These are phyloP conservation scores for Paraphysoderma sedebokerense DNA, from an alignment of 371 early-diverging fungal genomes.

Conservation along the genomic window DNA sequence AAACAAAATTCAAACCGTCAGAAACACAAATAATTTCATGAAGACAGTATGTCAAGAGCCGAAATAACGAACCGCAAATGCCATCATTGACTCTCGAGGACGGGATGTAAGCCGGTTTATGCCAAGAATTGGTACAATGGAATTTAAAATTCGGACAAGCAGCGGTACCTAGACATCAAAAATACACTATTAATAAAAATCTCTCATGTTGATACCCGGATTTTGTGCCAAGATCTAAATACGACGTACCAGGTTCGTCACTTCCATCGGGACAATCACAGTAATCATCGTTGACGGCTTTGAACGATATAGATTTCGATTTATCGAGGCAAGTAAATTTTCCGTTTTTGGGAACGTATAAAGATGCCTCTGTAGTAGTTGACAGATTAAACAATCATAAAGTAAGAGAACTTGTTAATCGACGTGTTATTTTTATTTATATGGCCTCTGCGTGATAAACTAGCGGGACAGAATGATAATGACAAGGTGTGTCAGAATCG, in stretches of 20 bases:
- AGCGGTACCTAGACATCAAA: conserved; percentile 43
- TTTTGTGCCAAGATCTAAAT: neutral
- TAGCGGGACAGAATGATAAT: no score
- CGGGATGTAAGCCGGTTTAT: conserved; percentile 44
- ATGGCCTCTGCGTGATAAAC: no score
- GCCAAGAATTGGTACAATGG: conserved; percentile 66
- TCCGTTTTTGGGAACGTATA: conserved; percentile 17
- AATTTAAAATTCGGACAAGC: conserved; percentile 67
- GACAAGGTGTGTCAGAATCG: no score
- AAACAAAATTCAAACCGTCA: neutral
- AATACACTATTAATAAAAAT: neutral
- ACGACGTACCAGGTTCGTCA: conserved; percentile 69
- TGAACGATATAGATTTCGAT: conserved; percentile 38
- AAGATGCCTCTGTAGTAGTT: conserved; percentile 14
- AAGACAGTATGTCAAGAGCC: neutral
- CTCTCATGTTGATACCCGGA: neutral
- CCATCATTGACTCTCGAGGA: conserved; percentile 79
- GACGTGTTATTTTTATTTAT: no score
- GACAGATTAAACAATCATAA: no score
- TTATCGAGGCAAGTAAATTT: conserved; percentile 61
- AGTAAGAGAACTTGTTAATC: no score
- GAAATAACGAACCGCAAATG: conserved; percentile 46
- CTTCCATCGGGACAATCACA: conserved; percentile 90
- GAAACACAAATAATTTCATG: neutral
- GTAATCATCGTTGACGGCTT: conserved; percentile 81